Base-by-base conservation (phyloP, 2,329 filamentous ascomycete genomes). In the Colletotrichum siamense region DNA sequence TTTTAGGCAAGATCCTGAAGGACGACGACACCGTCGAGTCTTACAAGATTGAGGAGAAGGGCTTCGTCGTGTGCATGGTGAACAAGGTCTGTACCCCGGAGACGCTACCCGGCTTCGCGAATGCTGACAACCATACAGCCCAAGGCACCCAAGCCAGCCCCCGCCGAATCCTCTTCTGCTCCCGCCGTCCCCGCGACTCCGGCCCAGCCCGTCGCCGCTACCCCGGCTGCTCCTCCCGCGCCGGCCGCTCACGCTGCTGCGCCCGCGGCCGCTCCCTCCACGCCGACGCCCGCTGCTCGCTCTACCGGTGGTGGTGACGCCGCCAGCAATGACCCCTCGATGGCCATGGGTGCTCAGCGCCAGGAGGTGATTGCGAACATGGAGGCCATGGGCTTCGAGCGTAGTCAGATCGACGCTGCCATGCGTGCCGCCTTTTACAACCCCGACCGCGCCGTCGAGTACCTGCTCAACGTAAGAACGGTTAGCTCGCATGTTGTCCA, bases 1-100 rank as follows among this genome's bases (percentile, higher is more conserved):
- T 32, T 28, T 73, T 81, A 98, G 96, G 97, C 88, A 99, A 99
- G 90, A 99, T 99, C 81, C 89, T 99, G 79, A 96, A 98, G 87
- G 96, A 99, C 94, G 95, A 96, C 78, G 97, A 98, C 84, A 98
- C 96, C 4, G 95, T 99, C 81, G 95, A 96, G 86, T 96, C 95
- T 55, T 99, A 99, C 89, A 98, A 95, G 87, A 99, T 99, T 79
- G 96, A 99, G 87, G 97, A 99, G 91, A 99, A 99, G 91, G 97
- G 97, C 49, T 99, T 99, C 85, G 96, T 99, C 82, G 97, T 99
- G 77, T 99, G 97, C 89, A 98, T 99, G 93, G 94, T 98, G 81
- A 95, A 95, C 84, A 99, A 99, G 95, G 96, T 98, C 88, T 78
- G 86, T 78, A 73, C 39, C 32, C 16, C 15, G 18, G 8, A 15